Evolutionary conservation across 148 eudicot species (phyloP), one percentile per base, ranked within the genome.

Genomic region (Polygonum aviculare): DNA sequence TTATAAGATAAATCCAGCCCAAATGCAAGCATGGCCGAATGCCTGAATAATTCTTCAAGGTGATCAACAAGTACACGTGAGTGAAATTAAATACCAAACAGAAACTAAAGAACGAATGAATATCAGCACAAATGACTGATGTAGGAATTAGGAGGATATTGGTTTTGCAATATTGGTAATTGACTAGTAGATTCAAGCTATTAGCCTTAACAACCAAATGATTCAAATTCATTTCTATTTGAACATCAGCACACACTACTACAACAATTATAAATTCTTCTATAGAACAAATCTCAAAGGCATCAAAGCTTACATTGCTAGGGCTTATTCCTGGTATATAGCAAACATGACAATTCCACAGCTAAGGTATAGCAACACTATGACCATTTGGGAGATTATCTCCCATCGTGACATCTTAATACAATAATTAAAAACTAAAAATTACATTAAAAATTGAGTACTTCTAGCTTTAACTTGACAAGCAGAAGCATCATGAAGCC

Each of bases 401-500:
- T 67, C 72, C 72, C 10, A 15, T 12, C 16, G 41, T 65, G 19
- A 67, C 41, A 38, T 36, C 2, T 67, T 5, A 67, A 67, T 38
- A 67, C 72, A 67, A 15, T 67, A 5, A 67, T 14, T 67, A 67
- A 67, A 67, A 6, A 67, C 21, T 38, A 5, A 44, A 2, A 44
- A 35, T 36, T 36, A 36, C 35, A 7, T 65, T 31, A 57, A 57
- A 21, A 57, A 18, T 54, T 10, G 67, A 22, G 9, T 60, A 60
- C 67, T 26, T 63, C 6, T 63, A 63, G 69, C 69, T 63, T 63
- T 33, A 63, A 22, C 63, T 57, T 57, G 63, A 21, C 63, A 57
- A 57, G 33, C 12, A 57, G 63, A 57, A 57, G 63, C 63, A 57
- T 26, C 33, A 57, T 26, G 31, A 21, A 63, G 36, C 36, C 38